These are phyloP conservation scores for Spiromastix sp. DNA, from an alignment of 2,329 filamentous ascomycete genomes.

Conservation along the genomic window DNA sequence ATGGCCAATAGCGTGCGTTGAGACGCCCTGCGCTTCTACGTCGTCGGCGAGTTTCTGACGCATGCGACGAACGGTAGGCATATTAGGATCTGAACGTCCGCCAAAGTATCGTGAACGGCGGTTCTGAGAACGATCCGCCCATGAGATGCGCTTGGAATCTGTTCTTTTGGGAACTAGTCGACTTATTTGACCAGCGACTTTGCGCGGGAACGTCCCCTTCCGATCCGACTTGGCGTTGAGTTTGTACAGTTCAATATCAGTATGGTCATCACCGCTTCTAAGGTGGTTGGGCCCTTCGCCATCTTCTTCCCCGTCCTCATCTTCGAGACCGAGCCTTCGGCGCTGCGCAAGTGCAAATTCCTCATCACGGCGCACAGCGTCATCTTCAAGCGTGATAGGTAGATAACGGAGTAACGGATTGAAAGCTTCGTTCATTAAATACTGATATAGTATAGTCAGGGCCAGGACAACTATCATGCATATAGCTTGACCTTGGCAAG, in stretches of 20 bases:
- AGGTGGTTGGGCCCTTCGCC: slow-evolving; percentile 36
- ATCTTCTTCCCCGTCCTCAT: slow-evolving; percentile 41
- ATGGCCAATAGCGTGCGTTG: slow-evolving; percentile 54
- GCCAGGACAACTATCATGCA: slow-evolving; percentile 68
- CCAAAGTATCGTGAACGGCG: slow-evolving; percentile 32
- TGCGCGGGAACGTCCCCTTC: slow-evolving; percentile 8
- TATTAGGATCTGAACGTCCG: slow-evolving; percentile 21
- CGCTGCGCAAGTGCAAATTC: slow-evolving; percentile 75
- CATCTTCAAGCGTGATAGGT: slow-evolving; percentile 90
- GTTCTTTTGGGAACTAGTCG: slow-evolving; percentile 15
- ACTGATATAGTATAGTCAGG: slow-evolving; percentile 67
- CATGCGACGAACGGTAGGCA: slow-evolving; percentile 23
- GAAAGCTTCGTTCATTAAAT: slow-evolving; percentile 73
- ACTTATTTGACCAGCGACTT: slow-evolving; percentile 9
- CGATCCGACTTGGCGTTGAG: slow-evolving; percentile 7
- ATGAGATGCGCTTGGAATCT: slow-evolving; percentile 24
- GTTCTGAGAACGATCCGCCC: slow-evolving; percentile 33
- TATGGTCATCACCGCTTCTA: slow-evolving; percentile 28
- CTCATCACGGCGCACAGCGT: slow-evolving; percentile 81
- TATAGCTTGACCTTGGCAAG: slow-evolving; percentile 67
- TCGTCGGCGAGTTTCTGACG: slow-evolving; percentile 39
- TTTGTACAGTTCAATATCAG: slow-evolving; percentile 38
- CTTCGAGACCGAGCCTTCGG: slow-evolving; percentile 52
- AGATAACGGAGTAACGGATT: slow-evolving; percentile 77
- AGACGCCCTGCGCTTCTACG: slow-evolving; percentile 56